These are phyloP conservation scores for Russula sp. DNA, from an alignment of 768 basidiomycete genomes.

Conservation along the genomic window DNA sequence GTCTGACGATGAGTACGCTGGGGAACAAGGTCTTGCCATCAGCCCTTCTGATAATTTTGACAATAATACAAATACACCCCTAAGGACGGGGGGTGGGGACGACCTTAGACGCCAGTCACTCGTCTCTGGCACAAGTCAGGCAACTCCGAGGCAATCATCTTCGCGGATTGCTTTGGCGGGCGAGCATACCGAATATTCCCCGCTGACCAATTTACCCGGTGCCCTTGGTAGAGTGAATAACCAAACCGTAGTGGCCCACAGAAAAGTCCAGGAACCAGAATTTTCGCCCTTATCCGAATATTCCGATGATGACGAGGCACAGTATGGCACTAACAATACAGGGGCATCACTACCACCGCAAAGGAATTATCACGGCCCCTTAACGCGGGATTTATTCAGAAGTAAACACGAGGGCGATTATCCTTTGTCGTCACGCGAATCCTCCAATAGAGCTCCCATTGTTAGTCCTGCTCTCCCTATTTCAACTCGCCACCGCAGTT, in stretches of 20 bases:
- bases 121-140: background rate
- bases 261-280: constrained; percentile 1
- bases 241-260: background rate
- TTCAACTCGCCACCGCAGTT: background rate
- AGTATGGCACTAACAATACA: background rate
- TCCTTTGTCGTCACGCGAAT: constrained; percentile 3
- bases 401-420: background rate
- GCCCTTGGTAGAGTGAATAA: background rate
- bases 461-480: background rate
- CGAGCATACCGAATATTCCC: background rate
- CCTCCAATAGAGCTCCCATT: background rate
- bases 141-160: constrained; percentile 3
- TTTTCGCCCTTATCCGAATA: constrained; percentile 15
- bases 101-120: background rate
- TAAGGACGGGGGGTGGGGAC: background rate
- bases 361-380: background rate
- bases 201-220: background rate
- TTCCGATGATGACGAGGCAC: constrained; percentile 12
- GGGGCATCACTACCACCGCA: background rate
- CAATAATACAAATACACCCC: background rate
- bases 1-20: constrained; percentile 14
- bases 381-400: constrained; percentile 1
- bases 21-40: constrained; percentile 31
- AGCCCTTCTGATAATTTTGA: constrained; percentile 19
- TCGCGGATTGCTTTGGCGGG: background rate